Evolutionary conservation across 75 land plant species (phyloP).

Genomic region (Isoetes taiwanensis): DNA sequence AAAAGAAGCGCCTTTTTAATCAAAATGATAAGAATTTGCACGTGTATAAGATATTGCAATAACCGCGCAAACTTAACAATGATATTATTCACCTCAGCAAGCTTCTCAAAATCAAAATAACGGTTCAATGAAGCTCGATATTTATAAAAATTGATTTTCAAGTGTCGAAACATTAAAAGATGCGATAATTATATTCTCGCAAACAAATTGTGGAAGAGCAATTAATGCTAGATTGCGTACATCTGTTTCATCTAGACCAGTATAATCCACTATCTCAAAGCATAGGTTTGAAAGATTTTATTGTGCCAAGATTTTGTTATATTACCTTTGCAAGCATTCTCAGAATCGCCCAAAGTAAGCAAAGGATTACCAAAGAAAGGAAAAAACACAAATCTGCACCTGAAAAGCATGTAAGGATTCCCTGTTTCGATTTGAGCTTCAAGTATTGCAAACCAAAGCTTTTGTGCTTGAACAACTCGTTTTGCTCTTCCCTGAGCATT

Average conservation of each 20-base stretch:
- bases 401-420: constrained; percentile 3
- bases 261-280: background rate
- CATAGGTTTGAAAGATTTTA: constrained; percentile 3
- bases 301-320: constrained; percentile 5
- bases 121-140: background rate
- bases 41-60: too few species aligned
- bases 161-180: background rate
- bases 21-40: too few species aligned
- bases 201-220: background rate
- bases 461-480: background rate
- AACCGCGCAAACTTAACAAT: too few species aligned
- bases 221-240: constrained; percentile 1
- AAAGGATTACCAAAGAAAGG: background rate
- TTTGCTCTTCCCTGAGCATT: background rate
- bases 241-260: background rate
- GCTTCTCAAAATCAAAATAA: background rate
- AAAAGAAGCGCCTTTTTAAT: too few species aligned
- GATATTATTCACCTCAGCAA: constrained; percentile 5
- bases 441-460: constrained; percentile 5
- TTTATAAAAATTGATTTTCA: background rate
- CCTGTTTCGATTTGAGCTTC: constrained; percentile 2
- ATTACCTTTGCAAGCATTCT: background rate
- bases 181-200: background rate
- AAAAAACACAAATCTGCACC: background rate
- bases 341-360: too few species aligned